Percentiles rank a stretch among this genome's conserved stretches.
phyloP scores from a whole-genome alignment of 306 rosid species.

The Ziziphus jujuba region DNA sequence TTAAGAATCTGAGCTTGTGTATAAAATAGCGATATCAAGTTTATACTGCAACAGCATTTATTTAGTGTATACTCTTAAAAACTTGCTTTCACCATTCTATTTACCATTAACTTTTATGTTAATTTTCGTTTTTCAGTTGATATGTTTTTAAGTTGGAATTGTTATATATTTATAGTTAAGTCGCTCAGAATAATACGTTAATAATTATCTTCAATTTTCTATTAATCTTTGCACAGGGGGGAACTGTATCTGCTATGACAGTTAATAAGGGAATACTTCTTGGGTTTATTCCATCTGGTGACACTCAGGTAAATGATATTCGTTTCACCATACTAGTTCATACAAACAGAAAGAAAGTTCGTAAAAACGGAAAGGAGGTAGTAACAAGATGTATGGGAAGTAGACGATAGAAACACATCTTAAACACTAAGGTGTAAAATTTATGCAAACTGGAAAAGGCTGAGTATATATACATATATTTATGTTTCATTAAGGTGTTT shows the following conservation, averaged over 20 bases:
- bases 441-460: neutral
- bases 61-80: too few relatives aligned
- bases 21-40: too few relatives aligned
- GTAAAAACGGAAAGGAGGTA: neutral
- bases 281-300: constrained; percentile 79
- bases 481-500: too few relatives aligned
- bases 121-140: neutral
- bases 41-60: neutral
- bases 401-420: neutral
- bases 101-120: neutral
- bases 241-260: constrained; percentile 86
- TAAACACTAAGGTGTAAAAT: neutral
- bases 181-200: neutral
- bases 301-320: constrained; percentile 45
- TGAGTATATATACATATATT: too few relatives aligned
- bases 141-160: neutral
- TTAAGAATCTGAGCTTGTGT: too few relatives aligned
- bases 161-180: neutral
- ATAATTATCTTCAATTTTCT: neutral
- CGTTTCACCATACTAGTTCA: neutral
- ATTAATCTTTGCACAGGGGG: constrained; percentile 63
- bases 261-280: constrained; percentile 81
- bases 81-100: neutral
- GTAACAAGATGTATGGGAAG: neutral
- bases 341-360: neutral